A percentile compares a stretch with the other conserved stretches of the same genome.
These are phyloP conservation scores for Tolypocladium album DNA, from an alignment of 2,329 filamentous ascomycete genomes.

Conservation along the genomic window DNA sequence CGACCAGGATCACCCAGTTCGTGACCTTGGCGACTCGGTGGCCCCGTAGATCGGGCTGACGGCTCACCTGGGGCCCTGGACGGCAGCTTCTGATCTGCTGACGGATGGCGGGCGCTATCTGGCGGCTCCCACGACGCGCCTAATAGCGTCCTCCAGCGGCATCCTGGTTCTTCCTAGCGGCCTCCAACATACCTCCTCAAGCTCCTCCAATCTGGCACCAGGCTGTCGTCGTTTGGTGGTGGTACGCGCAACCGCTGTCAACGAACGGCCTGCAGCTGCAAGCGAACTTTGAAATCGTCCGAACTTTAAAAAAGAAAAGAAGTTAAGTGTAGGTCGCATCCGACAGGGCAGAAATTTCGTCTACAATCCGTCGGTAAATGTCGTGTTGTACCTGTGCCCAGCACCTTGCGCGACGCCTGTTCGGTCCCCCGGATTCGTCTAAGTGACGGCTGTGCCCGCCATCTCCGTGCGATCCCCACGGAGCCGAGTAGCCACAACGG, in stretches of 20 bases:
- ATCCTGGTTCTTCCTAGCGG: not conserved
- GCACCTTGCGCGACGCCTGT: not conserved
- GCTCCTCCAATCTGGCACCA: not conserved
- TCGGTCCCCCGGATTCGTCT: not conserved
- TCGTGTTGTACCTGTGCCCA: not conserved
- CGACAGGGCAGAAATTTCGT: not conserved
- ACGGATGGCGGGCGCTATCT: not conserved
- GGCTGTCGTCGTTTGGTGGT: no score
- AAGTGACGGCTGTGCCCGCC: not conserved
- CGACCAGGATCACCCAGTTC: not conserved
- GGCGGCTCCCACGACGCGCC: not conserved
- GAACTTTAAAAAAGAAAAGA: no score
- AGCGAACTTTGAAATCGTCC: not conserved
- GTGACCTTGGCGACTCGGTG: not conserved
- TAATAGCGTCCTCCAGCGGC: not conserved
- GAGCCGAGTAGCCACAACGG: not conserved
- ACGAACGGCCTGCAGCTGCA: not conserved
- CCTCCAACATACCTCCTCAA: not conserved
- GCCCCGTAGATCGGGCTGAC: not conserved
- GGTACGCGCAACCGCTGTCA: not conserved
- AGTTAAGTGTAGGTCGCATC: not conserved
- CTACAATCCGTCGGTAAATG: no score
- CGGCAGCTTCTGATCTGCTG: not conserved
- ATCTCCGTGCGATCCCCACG: not conserved
- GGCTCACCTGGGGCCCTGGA: not conserved